phyloP scores from a whole-genome alignment of 768 basidiomycete species.

The Leccinum subtestaceum region DNA sequence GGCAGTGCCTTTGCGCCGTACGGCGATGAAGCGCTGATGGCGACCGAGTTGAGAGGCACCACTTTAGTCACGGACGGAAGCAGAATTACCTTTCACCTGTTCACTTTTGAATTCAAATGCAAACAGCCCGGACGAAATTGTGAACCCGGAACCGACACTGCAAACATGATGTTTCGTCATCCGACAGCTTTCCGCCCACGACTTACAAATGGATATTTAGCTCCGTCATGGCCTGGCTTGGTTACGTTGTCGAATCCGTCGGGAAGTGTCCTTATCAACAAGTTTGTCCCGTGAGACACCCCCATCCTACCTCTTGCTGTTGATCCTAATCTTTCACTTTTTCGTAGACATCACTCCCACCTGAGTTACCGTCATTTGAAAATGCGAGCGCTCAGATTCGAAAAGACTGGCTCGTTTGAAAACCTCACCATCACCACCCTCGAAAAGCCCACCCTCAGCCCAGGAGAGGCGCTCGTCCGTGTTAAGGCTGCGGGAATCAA shows the following conservation, averaged over 20 bases:
- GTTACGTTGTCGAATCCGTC: background rate
- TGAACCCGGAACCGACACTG: background rate
- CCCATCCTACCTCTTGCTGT: background rate
- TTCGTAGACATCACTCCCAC: constrained; percentile 1
- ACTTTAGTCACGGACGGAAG: background rate
- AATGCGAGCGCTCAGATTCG: constrained; percentile 35
- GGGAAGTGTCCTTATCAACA: background rate
- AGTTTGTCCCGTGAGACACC: constrained; percentile 4
- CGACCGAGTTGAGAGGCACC: background rate
- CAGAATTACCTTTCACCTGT: background rate
- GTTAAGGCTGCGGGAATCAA: constrained; percentile 36
- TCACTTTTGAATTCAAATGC: background rate
- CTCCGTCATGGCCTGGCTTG: background rate
- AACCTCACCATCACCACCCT: constrained; percentile 23
- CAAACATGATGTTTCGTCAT: constrained; percentile 12
- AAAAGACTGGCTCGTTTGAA: constrained; percentile 32
- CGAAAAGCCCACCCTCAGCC: constrained; percentile 24
- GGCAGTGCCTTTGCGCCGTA: background rate
- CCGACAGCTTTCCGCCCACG: background rate
- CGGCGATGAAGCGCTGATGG: background rate
- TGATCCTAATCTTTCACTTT: background rate
- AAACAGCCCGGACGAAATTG: constrained; percentile 9
- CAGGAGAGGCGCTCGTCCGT: constrained; percentile 33
- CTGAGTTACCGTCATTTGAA: constrained; percentile 3
- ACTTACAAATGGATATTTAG: background rate